Percentiles rank a stretch among this genome's conserved stretches.
Conservation (phyloP, 345 rosid species). For the Hibiscus syriacus region DNA sequence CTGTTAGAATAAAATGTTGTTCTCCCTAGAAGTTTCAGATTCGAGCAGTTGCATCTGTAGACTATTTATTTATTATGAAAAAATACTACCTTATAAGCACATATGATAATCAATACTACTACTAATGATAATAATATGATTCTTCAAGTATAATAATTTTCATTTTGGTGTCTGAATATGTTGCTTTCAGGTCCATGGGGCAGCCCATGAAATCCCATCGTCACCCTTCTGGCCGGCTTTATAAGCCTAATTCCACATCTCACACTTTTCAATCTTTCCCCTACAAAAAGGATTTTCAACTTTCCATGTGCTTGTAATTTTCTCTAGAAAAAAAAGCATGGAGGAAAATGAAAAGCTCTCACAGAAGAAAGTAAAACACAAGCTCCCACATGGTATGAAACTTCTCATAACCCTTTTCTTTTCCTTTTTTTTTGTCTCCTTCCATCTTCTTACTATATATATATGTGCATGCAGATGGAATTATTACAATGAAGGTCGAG, state of each 20-base stretch:
- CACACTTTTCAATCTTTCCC: background rate
- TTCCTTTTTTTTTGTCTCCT: background rate
- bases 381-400: constrained; percentile 34
- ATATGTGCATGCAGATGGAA: no score
- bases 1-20: no score
- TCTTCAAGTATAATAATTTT: no score
- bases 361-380: constrained; percentile 29
- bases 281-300: background rate
- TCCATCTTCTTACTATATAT: no score
- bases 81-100: no score
- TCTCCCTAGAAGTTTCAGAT: no score
- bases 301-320: constrained; percentile 3
- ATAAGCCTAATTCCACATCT: constrained; percentile 11
- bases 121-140: no score
- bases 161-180: constrained; percentile 37
- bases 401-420: background rate
- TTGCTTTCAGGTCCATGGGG: constrained; percentile 33
- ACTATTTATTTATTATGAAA: no score
- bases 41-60: no score
- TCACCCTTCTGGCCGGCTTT: constrained; percentile 11
- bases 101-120: no score
- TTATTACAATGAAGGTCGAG: no score
- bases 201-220: constrained; percentile 17
- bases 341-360: constrained; percentile 26
- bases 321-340: constrained; percentile 15